These are phyloP conservation scores for Umbilicaria muhlenbergii DNA, from an alignment of 495 filamentous ascomycete species.

Conservation along the genomic window DNA sequence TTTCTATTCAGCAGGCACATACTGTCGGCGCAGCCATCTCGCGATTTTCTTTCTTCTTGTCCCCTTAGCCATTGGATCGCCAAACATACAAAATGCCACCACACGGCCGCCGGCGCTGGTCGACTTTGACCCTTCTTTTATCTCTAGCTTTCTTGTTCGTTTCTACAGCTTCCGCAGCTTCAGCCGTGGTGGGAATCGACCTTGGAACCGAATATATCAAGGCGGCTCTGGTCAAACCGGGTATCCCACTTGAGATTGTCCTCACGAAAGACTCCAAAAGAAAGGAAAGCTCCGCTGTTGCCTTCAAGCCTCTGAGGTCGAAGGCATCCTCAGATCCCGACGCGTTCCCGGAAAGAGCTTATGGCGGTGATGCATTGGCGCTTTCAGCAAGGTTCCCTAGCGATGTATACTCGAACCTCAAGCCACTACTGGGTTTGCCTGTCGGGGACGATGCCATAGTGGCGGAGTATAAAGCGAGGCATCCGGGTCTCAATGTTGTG, in stretches of 20 bases:
- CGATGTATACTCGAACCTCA: slow-evolving; percentile 90
- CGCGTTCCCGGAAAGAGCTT: slow-evolving; percentile 72
- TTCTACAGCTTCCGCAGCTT: slow-evolving; percentile 42
- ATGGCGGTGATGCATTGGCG: slow-evolving; percentile 81
- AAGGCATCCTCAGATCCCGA: slow-evolving; percentile 31
- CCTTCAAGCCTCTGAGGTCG: slow-evolving; percentile 70
- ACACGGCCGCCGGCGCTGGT: slow-evolving; percentile 27
- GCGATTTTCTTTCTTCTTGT: background rate
- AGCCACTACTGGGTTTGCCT: slow-evolving; percentile 62
- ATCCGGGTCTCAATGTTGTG: slow-evolving; percentile 40
- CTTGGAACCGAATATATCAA: slow-evolving; percentile 96
- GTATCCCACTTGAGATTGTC: slow-evolving; percentile 95
- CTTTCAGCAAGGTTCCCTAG: slow-evolving; percentile 75
- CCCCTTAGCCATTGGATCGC: slow-evolving; percentile 1
- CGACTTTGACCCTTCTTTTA: slow-evolving; percentile 21
- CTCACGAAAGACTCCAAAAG: slow-evolving; percentile 96
- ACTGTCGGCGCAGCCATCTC: background rate
- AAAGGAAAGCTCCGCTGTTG: slow-evolving; percentile 83
- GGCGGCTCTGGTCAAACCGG: slow-evolving; percentile 89
- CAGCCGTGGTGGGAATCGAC: slow-evolving; percentile 82
- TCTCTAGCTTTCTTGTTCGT: slow-evolving; percentile 40
- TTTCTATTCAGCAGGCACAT: too few species aligned
- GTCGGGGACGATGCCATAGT: slow-evolving; percentile 43
- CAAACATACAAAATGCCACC: slow-evolving; percentile 32
- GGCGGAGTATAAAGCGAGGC: slow-evolving; percentile 48